phyloP scores from a whole-genome alignment of 2,329 filamentous ascomycete genomes.

The Fusarium sp. region DNA sequence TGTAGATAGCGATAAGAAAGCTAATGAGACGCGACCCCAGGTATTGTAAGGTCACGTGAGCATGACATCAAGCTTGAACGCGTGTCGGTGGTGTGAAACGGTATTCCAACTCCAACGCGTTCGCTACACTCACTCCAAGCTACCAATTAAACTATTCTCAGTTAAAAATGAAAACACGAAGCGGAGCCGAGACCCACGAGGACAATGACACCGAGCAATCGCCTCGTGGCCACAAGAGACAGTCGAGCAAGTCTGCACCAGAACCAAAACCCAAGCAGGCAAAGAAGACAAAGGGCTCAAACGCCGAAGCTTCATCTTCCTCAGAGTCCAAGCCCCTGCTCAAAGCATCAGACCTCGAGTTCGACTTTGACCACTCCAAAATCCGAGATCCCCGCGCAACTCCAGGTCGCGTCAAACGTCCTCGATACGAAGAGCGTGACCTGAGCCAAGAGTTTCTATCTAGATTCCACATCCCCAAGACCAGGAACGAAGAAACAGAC shows the following conservation, averaged over 20 bases:
- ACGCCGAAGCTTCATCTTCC: background rate
- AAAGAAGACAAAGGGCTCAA: background rate
- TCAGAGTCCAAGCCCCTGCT: background rate
- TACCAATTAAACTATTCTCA: no score
- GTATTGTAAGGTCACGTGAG: background rate
- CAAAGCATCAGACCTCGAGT: slow-evolving; percentile 20
- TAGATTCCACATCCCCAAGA: slow-evolving; percentile 19
- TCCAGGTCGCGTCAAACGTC: slow-evolving; percentile 24
- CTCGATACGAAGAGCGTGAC: background rate
- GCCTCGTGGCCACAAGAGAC: slow-evolving; percentile 14
- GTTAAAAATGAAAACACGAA: slow-evolving; percentile 16
- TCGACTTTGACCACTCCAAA: slow-evolving; percentile 27
- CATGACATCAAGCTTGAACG: background rate
- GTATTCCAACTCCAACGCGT: background rate
- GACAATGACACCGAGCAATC: background rate
- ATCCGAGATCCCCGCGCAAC: slow-evolving; percentile 29
- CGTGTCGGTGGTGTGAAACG: no score
- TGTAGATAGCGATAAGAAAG: background rate
- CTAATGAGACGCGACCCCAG: no score
- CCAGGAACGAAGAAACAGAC: slow-evolving; percentile 1
- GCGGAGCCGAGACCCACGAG: slow-evolving; percentile 4
- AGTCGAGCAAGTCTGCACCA: background rate
- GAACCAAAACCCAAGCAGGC: slow-evolving; percentile 14
- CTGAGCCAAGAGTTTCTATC: slow-evolving; percentile 25
- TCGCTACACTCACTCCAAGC: background rate